phyloP scores from a whole-genome alignment of 305 asterid genomes.

The Striga hermonthica region DNA sequence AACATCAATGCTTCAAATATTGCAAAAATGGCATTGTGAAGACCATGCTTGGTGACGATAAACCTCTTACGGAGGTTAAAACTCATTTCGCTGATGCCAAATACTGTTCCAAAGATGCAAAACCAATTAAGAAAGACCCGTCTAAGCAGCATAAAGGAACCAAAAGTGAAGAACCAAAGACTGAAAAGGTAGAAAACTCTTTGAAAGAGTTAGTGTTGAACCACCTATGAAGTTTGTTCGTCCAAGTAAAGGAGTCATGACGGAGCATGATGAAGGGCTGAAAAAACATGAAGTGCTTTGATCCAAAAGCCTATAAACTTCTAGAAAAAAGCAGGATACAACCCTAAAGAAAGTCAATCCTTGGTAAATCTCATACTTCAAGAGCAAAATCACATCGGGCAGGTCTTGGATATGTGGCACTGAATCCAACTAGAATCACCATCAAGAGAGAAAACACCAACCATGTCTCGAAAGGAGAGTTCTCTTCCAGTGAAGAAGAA shows the following conservation, averaged over 20 bases:
- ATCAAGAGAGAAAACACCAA: background rate
- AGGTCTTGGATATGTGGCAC: background rate
- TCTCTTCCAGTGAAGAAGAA: background rate
- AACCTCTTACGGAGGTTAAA: background rate
- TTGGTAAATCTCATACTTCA: background rate
- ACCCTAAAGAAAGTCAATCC: background rate
- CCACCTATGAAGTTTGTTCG: background rate
- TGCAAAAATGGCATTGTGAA: background rate
- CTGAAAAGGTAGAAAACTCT: background rate
- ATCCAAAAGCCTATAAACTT: background rate
- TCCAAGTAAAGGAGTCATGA: background rate
- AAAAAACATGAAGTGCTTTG: background rate
- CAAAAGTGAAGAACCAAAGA: too few relatives aligned
- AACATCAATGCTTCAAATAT: conserved; percentile 1
- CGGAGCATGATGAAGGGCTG: background rate
- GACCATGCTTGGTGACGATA: background rate
- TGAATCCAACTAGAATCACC: background rate
- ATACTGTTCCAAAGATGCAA: background rate
- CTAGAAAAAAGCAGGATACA: background rate
- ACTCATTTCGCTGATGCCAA: background rate
- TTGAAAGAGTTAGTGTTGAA: background rate
- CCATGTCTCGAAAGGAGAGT: background rate
- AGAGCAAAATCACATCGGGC: too few relatives aligned
- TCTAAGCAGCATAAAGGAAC: background rate
- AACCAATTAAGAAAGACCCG: background rate